phyloP scores from a whole-genome alignment of 495 filamentous ascomycete genomes.

The Pyronema domesticum region DNA sequence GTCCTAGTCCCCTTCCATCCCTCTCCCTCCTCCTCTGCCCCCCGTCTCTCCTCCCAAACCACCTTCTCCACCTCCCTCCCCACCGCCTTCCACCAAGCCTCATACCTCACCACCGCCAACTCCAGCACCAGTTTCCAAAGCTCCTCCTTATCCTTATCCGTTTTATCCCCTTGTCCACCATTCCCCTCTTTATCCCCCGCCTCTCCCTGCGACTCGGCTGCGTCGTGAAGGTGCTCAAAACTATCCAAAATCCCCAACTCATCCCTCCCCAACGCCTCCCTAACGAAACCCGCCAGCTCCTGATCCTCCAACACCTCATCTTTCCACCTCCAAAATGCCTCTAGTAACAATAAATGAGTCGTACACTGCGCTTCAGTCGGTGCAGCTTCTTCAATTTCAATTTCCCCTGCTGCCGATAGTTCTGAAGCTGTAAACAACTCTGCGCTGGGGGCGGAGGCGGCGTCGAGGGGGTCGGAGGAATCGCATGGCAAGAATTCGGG shows the following conservation, averaged over 20 bases:
- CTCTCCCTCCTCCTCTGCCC: constrained; percentile 5
- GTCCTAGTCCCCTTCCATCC: constrained; percentile 6
- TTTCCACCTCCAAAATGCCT: constrained; percentile 36
- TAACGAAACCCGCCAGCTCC: constrained; percentile 27
- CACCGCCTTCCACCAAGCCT: constrained; percentile 45
- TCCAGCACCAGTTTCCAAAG: constrained; percentile 63
- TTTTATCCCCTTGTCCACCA: no score
- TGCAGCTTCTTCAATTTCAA: background rate
- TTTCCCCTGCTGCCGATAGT: background rate
- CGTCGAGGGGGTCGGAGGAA: background rate
- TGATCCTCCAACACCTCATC: background rate
- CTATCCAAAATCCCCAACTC: background rate
- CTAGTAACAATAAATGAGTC: constrained; percentile 61
- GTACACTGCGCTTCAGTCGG: constrained; percentile 22
- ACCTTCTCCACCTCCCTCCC: constrained; percentile 17
- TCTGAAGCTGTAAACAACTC: background rate
- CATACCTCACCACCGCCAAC: constrained; percentile 48
- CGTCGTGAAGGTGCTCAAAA: no score
- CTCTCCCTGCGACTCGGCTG: no score
- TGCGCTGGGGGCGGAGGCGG: background rate
- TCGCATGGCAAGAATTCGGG: background rate
- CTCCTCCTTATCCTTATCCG: constrained; percentile 38
- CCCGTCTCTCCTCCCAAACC: constrained; percentile 11
- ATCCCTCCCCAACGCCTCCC: background rate
- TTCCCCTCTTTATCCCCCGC: no score